Percentiles rank a stretch among this genome's conserved stretches.
phyloP scores from a whole-genome alignment of 768 basidiomycete genomes.

The Boletellus ananas region DNA sequence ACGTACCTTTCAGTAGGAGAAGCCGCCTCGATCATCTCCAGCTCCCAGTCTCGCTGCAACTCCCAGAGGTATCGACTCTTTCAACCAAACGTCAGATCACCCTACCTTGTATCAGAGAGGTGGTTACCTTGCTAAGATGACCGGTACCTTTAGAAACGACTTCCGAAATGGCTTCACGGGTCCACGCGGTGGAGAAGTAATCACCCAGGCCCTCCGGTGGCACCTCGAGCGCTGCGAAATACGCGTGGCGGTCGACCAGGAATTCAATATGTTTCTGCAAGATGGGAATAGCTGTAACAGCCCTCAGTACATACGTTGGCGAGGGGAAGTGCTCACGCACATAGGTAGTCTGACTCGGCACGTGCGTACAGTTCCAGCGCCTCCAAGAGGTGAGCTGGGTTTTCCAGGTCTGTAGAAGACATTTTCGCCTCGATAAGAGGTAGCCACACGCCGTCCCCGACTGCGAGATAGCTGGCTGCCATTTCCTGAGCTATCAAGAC shows the following conservation, averaged over 20 bases:
- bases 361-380: conserved; percentile 58
- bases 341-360: conserved; percentile 76
- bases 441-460: conserved; percentile 71
- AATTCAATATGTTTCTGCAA: conserved; percentile 68
- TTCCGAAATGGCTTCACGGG: conserved; percentile 47
- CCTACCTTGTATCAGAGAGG: conserved; percentile 7
- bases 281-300: conserved; percentile 65
- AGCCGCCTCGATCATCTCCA: conserved; percentile 54
- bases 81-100: conserved; percentile 10
- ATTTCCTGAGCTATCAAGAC: conserved; percentile 61
- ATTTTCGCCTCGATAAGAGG: conserved; percentile 58
- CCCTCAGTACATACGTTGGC: conserved; percentile 15
- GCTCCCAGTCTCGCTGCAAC: conserved; percentile 67
- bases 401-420: conserved; percentile 47
- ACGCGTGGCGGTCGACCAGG: conserved; percentile 38
- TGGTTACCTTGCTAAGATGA: conserved; percentile 61
- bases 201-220: conserved; percentile 52
- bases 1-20: conserved; percentile 45
- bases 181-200: conserved; percentile 61
- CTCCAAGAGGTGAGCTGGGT: conserved; percentile 47
- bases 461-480: conserved; percentile 58
- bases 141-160: conserved; percentile 53
- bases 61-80: conserved; percentile 77
- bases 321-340: conserved; percentile 43
- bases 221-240: conserved; percentile 33